A percentile compares a stretch with the other conserved stretches of the same genome.
Conservation (phyloP, 306 rosid species). For the Cyclanthera cordifolia region DNA sequence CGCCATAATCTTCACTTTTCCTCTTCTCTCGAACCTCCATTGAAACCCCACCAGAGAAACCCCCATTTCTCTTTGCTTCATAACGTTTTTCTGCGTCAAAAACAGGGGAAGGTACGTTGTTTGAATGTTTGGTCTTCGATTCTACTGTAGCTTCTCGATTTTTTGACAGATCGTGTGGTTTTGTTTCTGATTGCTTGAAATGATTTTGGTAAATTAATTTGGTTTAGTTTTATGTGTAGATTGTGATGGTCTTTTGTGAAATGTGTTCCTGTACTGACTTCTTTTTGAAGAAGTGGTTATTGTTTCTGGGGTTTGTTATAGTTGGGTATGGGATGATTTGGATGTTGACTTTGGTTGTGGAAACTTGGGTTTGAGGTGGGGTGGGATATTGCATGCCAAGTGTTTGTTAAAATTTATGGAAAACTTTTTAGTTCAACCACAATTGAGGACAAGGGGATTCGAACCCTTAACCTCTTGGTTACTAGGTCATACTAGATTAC, state of each 20-base stretch:
- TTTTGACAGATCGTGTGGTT: background rate
- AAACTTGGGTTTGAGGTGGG: slow-evolving; percentile 41
- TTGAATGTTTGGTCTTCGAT: background rate
- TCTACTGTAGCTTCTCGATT: background rate
- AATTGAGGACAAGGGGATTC: too few relatives aligned
- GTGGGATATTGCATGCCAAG: slow-evolving; percentile 29
- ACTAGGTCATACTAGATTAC: too few relatives aligned
- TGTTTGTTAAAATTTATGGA: slow-evolving; percentile 48
- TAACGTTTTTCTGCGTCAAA: background rate
- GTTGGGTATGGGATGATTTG: slow-evolving; percentile 40
- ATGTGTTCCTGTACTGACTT: background rate
- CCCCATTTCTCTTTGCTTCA: background rate
- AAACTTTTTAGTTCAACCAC: too few relatives aligned
- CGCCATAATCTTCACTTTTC: background rate
- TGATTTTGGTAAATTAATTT: background rate
- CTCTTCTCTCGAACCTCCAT: background rate
- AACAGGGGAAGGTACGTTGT: slow-evolving; percentile 1
- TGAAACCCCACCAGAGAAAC: background rate
- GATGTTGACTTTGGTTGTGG: slow-evolving; percentile 51
- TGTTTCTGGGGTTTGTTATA: slow-evolving; percentile 37
- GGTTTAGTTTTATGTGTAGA: background rate
- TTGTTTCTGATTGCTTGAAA: background rate
- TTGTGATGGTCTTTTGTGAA: background rate
- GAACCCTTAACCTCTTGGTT: too few relatives aligned
- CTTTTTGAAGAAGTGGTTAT: slow-evolving; percentile 31